These are phyloP conservation scores for Hypoxylon perforatum DNA, from an alignment of 495 filamentous ascomycete species.

Conservation along the genomic window DNA sequence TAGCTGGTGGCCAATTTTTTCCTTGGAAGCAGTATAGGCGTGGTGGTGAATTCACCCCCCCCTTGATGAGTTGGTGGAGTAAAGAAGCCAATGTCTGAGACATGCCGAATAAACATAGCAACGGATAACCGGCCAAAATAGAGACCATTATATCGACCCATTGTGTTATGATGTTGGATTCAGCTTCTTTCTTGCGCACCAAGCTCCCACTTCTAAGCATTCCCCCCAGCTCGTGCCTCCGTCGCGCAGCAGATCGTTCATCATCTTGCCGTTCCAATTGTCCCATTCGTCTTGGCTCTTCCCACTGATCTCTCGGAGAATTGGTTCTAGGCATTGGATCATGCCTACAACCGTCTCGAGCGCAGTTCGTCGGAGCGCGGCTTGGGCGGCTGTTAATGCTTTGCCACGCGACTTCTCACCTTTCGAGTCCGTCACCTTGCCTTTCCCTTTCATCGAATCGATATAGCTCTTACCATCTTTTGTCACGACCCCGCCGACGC, in stretches of 20 bases:
- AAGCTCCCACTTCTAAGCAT: constrained; percentile 92
- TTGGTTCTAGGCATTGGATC: constrained; percentile 87
- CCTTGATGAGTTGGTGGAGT: constrained; percentile 19
- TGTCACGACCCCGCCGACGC: constrained; percentile 65
- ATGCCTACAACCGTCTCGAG: constrained; percentile 84
- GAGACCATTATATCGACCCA: constrained; percentile 4
- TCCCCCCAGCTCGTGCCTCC: constrained; percentile 84
- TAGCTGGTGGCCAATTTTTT: neutral
- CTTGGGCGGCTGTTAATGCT: constrained; percentile 75
- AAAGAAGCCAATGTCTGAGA: constrained; percentile 22
- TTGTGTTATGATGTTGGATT: constrained; percentile 27
- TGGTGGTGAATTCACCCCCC: constrained; percentile 14
- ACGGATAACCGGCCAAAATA: constrained; percentile 10
- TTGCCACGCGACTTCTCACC: constrained; percentile 41
- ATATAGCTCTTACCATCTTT: constrained; percentile 64
- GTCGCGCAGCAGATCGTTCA: constrained; percentile 80
- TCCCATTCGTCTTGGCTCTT: constrained; percentile 95
- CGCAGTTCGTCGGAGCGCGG: constrained; percentile 79
- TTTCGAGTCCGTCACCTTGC: constrained; percentile 37
- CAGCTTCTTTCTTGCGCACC: constrained; percentile 83
- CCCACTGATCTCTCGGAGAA: constrained; percentile 81
- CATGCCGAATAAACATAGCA: constrained; percentile 24
- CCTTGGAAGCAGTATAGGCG: neutral
- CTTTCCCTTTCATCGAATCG: constrained; percentile 51
- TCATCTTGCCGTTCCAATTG: constrained; percentile 88